A percentile compares a stretch with the other conserved stretches of the same genome.
Evolutionary conservation across 768 basidiomycete species (phyloP).

Genomic region (Auricularia heimuer): DNA sequence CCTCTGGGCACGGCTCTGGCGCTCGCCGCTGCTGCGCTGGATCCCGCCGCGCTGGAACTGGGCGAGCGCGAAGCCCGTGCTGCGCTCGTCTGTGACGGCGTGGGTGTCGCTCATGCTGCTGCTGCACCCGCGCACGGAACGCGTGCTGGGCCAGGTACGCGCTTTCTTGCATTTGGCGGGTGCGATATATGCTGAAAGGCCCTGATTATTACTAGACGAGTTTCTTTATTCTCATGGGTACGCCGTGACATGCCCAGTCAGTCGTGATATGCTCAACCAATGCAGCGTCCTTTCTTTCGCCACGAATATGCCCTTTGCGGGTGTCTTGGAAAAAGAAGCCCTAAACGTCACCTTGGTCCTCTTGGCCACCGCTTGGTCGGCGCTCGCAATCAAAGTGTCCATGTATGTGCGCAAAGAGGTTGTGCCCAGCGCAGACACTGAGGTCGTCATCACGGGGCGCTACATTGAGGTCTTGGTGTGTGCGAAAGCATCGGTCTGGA

Average conservation of each 20-base stretch:
- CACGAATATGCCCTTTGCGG: conserved; percentile 57
- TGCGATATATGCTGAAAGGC: neutral
- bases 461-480: conserved; percentile 45
- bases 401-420: conserved; percentile 41
- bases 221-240: conserved; percentile 57
- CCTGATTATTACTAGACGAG: too few relatives aligned
- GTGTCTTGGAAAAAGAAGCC: conserved; percentile 55
- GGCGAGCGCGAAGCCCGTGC: conserved; percentile 36
- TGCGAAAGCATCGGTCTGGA: neutral
- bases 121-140: conserved; percentile 40
- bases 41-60: neutral
- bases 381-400: conserved; percentile 55
- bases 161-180: conserved; percentile 8
- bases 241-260: neutral
- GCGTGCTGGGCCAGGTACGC: conserved; percentile 47
- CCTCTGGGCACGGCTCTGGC: neutral
- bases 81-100: conserved; percentile 51
- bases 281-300: conserved; percentile 52
- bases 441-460: conserved; percentile 36
- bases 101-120: conserved; percentile 55
- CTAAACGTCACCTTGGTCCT: conserved; percentile 40
- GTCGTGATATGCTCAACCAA: neutral
- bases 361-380: conserved; percentile 60
- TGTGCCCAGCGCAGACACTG: conserved; percentile 27
- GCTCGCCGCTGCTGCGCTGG: neutral